These are phyloP conservation scores for Groenewaldozyma auringiensis DNA, from an alignment of 1,139 yeast species.

Conservation along the genomic window DNA sequence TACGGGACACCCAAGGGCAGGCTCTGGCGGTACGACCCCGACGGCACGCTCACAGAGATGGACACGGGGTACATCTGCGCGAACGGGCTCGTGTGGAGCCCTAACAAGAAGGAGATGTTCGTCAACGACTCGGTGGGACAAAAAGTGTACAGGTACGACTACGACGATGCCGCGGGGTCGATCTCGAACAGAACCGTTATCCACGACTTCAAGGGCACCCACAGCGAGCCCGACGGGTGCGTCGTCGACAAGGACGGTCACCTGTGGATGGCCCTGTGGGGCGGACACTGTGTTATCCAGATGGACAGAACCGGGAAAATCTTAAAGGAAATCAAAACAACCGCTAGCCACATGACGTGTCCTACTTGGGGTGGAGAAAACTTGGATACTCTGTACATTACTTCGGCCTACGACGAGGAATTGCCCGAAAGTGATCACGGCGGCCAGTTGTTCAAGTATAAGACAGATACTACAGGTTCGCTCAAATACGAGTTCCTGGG, in stretches of 20 bases:
- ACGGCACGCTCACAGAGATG: conserved; percentile 16
- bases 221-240: conserved; percentile 72
- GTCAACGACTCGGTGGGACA: conserved; percentile 67
- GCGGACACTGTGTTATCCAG: conserved; percentile 44
- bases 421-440: conserved; percentile 50
- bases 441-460: conserved; percentile 40
- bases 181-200: conserved; percentile 40
- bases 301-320: conserved; percentile 41
- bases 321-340: conserved; percentile 45
- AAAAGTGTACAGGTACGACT: conserved; percentile 47
- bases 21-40: conserved; percentile 31
- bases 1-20: conserved; percentile 25
- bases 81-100: conserved; percentile 69
- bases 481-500: conserved; percentile 29
- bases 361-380: conserved; percentile 59
- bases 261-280: conserved; percentile 51
- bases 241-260: conserved; percentile 51
- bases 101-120: conserved; percentile 43
- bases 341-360: conserved; percentile 57
- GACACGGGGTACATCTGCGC: conserved; percentile 22
- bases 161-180: conserved; percentile 40
- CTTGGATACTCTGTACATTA: conserved; percentile 51
- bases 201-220: conserved; percentile 33
- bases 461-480: conserved; percentile 29
- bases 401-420: conserved; percentile 47